Conservation (phyloP, 1,284 basidiomycete genomes). For the Sporisorium scitamineum region DNA sequence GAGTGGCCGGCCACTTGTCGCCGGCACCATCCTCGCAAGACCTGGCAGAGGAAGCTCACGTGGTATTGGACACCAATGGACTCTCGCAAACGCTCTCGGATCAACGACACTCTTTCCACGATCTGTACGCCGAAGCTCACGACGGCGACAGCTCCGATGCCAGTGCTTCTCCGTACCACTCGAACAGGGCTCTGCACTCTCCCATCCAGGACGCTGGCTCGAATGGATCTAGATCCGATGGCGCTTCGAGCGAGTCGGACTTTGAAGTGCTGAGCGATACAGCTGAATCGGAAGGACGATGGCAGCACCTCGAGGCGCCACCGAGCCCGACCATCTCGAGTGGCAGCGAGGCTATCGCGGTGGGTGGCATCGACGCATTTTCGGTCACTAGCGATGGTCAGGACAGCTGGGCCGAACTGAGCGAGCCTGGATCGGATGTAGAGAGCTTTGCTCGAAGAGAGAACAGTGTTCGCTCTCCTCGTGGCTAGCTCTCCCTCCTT, state of each 20-base stretch:
- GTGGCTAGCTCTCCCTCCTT: neutral
- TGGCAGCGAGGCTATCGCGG: slow-evolving; percentile 15
- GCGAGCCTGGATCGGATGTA: slow-evolving; percentile 30
- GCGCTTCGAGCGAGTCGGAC: slow-evolving; percentile 26
- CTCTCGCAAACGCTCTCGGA: slow-evolving; percentile 48
- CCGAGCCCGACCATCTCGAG: slow-evolving; percentile 41
- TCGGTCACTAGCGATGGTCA: slow-evolving; percentile 32
- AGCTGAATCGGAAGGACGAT: slow-evolving; percentile 25
- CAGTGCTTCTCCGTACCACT: slow-evolving; percentile 25
- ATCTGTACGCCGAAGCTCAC: slow-evolving; percentile 3
- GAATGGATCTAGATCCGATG: slow-evolving; percentile 6
- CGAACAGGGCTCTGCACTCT: slow-evolving; percentile 27
- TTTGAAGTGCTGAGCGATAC: slow-evolving; percentile 44
- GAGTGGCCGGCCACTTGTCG: neutral
- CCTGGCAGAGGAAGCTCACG: slow-evolving; percentile 16
- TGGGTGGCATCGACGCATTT: slow-evolving; percentile 7
- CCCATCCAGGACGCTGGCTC: neutral
- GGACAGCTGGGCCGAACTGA: slow-evolving; percentile 50
- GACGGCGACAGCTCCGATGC: neutral
- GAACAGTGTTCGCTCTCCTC: slow-evolving; percentile 5
- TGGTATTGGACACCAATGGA: slow-evolving; percentile 37
- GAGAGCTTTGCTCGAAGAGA: slow-evolving; percentile 11
- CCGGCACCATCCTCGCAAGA: neutral
- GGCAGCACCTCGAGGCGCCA: slow-evolving; percentile 30
- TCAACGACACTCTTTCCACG: slow-evolving; percentile 29